Evolutionary conservation across 2,329 filamentous ascomycete genomes (phyloP), one percentile per base, ranked within the genome.

Genomic region (Hymenoscyphus repandus): DNA sequence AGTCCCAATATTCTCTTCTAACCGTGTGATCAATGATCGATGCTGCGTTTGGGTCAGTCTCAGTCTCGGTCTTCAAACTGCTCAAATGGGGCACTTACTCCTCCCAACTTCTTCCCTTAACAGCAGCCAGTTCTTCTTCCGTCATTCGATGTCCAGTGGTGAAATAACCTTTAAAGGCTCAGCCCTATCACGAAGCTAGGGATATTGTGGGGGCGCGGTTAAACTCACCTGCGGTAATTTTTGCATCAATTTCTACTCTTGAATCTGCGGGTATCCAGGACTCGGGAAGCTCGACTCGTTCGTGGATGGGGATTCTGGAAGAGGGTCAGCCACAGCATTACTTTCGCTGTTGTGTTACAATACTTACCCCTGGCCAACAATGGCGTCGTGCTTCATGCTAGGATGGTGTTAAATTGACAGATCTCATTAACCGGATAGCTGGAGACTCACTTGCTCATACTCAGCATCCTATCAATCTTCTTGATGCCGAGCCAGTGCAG

Each of bases 391-490:
- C 74, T 93, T 92, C 88, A 92, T 91, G 72, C 85, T 89, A 33
- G 55, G 43, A 39, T 31, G 18, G 37, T 30, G 48, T 62, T 42
- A 61, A 47, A 64, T 61, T 61, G 31, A 47, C 41, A 47, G 45
- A 50, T 31, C 50, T 54, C 54, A 49, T 47, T 39, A 22, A 39
- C 34, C 37, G 22, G 32, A 38, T 36, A 41, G 34, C 20, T 43
- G 37, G 40, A 37, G 27, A 61, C 64, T 58, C 50, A 67, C 65
- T 97, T 95, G 71, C 89, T 95, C 93, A 97, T 97, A 73, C 89
- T 95, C 62, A 96, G 75, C 93, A 97, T 99, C 54, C 91, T 80
- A 69, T 99, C 93, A 66, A 99, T 97, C 77, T 97, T 97, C 68
- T 88, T 93, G 66, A 99, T 96, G 55, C 93, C 93, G 30, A 99